These are phyloP conservation scores for Centrapalus pauciflorus DNA, from an alignment of 129 eudicot genomes.

Conservation along the genomic window DNA sequence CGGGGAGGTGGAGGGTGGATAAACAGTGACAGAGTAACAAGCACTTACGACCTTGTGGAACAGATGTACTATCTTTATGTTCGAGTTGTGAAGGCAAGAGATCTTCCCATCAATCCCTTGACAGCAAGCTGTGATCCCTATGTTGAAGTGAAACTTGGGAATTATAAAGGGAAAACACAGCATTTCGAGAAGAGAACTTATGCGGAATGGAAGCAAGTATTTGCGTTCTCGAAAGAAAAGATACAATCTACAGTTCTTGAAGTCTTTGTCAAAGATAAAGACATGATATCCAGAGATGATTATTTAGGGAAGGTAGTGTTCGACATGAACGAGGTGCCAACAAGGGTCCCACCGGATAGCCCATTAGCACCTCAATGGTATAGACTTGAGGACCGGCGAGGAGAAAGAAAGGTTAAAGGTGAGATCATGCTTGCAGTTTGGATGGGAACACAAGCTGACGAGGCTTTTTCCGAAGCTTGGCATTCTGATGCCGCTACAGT, in stretches of 20 bases:
- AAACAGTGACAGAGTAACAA: conserved; percentile 57
- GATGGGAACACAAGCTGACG: conserved; percentile 99
- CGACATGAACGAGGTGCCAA: conserved; percentile 85
- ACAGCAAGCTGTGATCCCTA: conserved; percentile 89
- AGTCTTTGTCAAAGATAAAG: conserved; percentile 70
- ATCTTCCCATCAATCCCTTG: conserved; percentile 60
- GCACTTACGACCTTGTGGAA: conserved; percentile 96
- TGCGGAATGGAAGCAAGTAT: conserved; percentile 84
- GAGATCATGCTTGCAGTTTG: conserved; percentile 95
- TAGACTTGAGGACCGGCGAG: conserved; percentile 60
- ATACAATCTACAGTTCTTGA: conserved; percentile 78
- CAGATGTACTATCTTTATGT: conserved; percentile 90
- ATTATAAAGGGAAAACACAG: conserved; percentile 83
- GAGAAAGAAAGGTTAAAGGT: conserved; percentile 56
- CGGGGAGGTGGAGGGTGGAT: conserved; percentile 92
- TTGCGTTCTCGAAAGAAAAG: conserved; percentile 83
- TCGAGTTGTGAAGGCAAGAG: conserved; percentile 83
- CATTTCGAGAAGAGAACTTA: conserved; percentile 79
- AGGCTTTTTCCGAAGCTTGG: conserved; percentile 97
- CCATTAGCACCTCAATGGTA: conserved; percentile 95
- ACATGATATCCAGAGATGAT: conserved; percentile 68
- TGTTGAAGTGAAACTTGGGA: conserved; percentile 86
- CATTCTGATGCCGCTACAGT: conserved; percentile 87
- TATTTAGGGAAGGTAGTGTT: conserved; percentile 73
- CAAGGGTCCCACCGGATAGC: conserved; percentile 87